Conservation (phyloP, 306 rosid genomes). For the Nissolia schottii region DNA sequence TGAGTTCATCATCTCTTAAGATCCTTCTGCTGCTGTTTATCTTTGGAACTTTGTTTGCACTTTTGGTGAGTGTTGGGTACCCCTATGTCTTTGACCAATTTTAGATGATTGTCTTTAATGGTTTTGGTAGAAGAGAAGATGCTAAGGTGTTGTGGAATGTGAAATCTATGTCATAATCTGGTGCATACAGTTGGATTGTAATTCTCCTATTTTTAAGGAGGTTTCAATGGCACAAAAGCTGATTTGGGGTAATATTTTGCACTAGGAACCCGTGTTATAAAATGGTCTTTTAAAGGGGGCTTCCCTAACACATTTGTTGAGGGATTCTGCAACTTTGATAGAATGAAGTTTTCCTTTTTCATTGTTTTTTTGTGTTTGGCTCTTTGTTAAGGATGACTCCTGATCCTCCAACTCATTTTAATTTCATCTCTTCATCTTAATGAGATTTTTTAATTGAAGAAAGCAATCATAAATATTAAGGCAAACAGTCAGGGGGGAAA, state of each 20-base stretch:
- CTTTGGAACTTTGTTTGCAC: neutral
- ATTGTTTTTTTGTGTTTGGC: neutral
- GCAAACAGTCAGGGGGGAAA: neutral
- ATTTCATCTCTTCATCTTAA: constrained; percentile 7
- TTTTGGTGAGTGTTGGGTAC: neutral
- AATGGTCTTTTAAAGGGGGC: neutral
- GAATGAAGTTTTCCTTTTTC: neutral
- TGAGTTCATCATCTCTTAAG: neutral
- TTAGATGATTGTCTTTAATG: neutral
- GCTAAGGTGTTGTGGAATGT: neutral
- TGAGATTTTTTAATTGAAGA: neutral
- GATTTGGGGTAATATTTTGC: constrained; percentile 6
- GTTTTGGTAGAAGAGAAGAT: neutral
- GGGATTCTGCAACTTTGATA: neutral
- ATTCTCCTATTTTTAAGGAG: neutral
- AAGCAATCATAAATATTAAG: neutral
- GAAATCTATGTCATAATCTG: constrained; percentile 1
- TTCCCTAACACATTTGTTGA: neutral
- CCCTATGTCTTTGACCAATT: neutral
- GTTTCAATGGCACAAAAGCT: neutral
- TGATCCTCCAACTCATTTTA: constrained; percentile 11
- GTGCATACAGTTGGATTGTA: neutral
- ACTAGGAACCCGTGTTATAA: neutral
- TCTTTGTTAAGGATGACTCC: neutral
- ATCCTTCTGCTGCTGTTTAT: neutral